These are phyloP conservation scores for Phyllosticta citriasiana DNA, from an alignment of 2,329 filamentous ascomycete species.

Conservation along the genomic window DNA sequence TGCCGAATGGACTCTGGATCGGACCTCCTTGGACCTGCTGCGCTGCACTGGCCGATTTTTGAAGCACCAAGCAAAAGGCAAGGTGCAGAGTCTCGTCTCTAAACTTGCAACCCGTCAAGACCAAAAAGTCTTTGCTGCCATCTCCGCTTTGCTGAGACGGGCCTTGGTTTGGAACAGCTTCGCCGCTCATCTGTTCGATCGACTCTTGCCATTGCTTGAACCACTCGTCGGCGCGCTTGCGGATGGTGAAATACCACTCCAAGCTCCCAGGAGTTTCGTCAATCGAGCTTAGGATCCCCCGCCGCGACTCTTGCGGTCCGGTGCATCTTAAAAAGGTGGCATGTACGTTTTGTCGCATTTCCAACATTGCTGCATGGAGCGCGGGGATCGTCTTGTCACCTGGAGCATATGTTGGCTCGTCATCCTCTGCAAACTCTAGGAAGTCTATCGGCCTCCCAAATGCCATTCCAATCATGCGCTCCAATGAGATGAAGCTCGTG, in stretches of 20 bases:
- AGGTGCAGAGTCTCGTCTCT: conserved; percentile 8
- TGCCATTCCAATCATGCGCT: conserved; percentile 4
- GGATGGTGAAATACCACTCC: conserved; percentile 7
- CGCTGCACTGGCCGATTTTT: not conserved
- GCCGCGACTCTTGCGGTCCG: not conserved
- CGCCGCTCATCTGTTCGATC: not conserved
- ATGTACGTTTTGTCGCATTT: conserved; percentile 1
- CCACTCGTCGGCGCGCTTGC: not conserved
- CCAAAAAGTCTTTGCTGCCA: not conserved
- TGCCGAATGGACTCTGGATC: not conserved
- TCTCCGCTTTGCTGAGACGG: not conserved
- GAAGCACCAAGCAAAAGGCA: conserved; percentile 2
- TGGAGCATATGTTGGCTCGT: conserved; percentile 1
- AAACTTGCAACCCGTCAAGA: conserved; percentile 5
- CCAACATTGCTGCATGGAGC: not conserved
- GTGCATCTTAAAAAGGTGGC: not conserved
- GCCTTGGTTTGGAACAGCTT: not conserved
- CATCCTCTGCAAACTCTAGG: conserved; percentile 5
- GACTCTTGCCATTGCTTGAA: not conserved
- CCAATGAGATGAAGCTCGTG: conserved; percentile 4
- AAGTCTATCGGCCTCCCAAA: conserved; percentile 8
- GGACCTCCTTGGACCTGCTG: not conserved
- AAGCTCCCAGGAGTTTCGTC: not conserved
- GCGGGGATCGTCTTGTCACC: conserved; percentile 1
- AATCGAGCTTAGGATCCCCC: not conserved